phyloP scores from a whole-genome alignment of 1,139 yeast genomes.

The Diutina siamensis region DNA sequence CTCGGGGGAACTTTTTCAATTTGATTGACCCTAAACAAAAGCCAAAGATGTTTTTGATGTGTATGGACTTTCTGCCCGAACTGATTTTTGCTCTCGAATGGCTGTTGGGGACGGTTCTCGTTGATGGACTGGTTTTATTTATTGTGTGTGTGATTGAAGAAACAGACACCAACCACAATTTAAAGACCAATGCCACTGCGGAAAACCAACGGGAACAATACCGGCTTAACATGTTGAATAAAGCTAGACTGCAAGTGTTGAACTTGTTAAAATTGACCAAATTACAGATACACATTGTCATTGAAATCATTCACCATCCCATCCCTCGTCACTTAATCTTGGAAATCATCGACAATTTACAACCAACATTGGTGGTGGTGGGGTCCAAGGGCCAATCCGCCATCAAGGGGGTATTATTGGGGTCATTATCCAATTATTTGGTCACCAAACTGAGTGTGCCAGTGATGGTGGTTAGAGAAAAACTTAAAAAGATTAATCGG shows the following conservation, averaged over 20 bases:
- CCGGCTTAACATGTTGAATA: constrained; percentile 47
- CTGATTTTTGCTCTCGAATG: constrained; percentile 81
- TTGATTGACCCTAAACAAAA: constrained; percentile 36
- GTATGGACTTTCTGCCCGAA: constrained; percentile 78
- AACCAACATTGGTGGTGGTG: constrained; percentile 74
- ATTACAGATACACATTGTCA: constrained; percentile 62
- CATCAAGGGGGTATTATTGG: constrained; percentile 63
- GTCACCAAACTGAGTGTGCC: constrained; percentile 76
- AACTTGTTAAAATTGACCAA: constrained; percentile 58
- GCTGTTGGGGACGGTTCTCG: constrained; percentile 78
- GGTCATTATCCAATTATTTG: constrained; percentile 65
- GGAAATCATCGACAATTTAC: constrained; percentile 71
- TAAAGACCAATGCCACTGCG: constrained; percentile 28
- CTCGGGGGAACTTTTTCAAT: constrained; percentile 58
- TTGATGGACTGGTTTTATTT: constrained; percentile 75
- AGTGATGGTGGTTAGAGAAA: constrained; percentile 81
- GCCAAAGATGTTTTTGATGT: constrained; percentile 63
- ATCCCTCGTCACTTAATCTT: constrained; percentile 78
- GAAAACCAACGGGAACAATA: constrained; percentile 37
- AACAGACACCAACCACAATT: constrained; percentile 36
- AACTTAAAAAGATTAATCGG: constrained; percentile 62
- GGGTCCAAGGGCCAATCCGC: constrained; percentile 75
- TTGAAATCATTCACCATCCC: constrained; percentile 74
- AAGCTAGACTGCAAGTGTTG: constrained; percentile 48
- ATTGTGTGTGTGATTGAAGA: constrained; percentile 73